These are phyloP conservation scores for Ehretia macrophylla DNA, from an alignment of 257 asterid species.

Conservation along the genomic window DNA sequence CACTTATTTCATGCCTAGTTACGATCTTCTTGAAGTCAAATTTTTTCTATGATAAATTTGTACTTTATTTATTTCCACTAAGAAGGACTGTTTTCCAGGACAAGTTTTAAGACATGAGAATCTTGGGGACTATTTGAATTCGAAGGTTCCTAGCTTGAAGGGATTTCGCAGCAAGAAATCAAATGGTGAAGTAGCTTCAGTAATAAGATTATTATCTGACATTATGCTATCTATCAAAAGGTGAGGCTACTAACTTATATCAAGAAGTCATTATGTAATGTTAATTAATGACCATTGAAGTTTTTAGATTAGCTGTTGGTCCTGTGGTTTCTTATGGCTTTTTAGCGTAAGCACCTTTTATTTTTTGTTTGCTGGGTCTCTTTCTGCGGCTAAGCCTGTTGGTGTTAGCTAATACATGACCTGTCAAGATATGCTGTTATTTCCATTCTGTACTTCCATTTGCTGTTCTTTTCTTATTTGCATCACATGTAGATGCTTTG, in stretches of 20 bases:
- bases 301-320: not conserved
- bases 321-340: not conserved
- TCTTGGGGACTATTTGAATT: constrained; percentile 60
- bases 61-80: constrained; percentile 23
- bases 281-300: not conserved
- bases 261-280: not conserved
- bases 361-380: not conserved
- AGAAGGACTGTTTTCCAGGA: constrained; percentile 53
- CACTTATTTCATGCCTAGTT: constrained; percentile 1
- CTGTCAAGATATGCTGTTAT: too few relatives aligned
- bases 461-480: too few relatives aligned
- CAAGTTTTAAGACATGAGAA: constrained; percentile 82
- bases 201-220: constrained; percentile 45
- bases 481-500: too few relatives aligned
- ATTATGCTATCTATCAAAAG: constrained; percentile 67
- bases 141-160: constrained; percentile 78
- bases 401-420: too few relatives aligned
- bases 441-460: too few relatives aligned
- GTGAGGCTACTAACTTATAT: constrained; percentile 41
- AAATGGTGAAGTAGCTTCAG: constrained; percentile 54
- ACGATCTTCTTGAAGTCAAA: not conserved
- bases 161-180: constrained; percentile 36
- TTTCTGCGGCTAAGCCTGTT: not conserved
- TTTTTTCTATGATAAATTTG: constrained; percentile 8
- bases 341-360: not conserved